Base-by-base conservation (phyloP, 2,329 filamentous ascomycete species). In the Claviceps sorghi region DNA sequence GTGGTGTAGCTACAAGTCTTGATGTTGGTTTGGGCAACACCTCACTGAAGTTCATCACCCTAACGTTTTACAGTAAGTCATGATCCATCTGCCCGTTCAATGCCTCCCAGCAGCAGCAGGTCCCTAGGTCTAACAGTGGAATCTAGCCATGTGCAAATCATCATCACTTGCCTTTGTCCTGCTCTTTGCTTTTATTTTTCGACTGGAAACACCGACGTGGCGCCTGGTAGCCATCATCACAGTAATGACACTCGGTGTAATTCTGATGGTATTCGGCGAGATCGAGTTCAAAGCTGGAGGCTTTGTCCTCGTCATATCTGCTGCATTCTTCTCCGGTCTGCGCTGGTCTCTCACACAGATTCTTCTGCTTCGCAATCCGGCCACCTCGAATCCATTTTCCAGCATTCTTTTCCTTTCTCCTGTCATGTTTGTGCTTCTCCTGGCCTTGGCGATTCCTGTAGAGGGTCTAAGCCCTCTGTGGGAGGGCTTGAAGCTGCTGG, bases 261-360 rank as follows among this genome's bases (percentile, higher is more conserved):
- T 98, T 56, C 94, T 97, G 82, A 98, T 98, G 93, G 93, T 97
- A 0, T 88, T 89, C 6, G 93, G 91, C 55, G 93, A 98, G 69
- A 83, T 94, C 40, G 83, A 88, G 49, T 98, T 98, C 69, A 82
- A 89, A 60, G 75, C 84, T 0, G 76, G 88, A 32, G 93, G 93
- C 43, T 98, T 98, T 67, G 69, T 88, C 47, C 83, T 98, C 57
- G 86, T 97, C 69, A 97, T 98, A 67, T 83, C 84, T 0, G 90
- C 93, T 13, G 88, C 89, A 50, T 93, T 95, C 70, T 95, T 95
- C 65, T 95, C 89, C 1, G 93, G 93, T 52, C 95, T 98, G 72
- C 84, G 93, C 60, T 98, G 93, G 93, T 88, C 82, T n/a, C 73
- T 98, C n/a, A 97, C 93, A 0, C 93, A 98, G 65, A 95, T 98